phyloP scores from a whole-genome alignment of 164 flowering plant species.

The Dillenia suffruticosa region DNA sequence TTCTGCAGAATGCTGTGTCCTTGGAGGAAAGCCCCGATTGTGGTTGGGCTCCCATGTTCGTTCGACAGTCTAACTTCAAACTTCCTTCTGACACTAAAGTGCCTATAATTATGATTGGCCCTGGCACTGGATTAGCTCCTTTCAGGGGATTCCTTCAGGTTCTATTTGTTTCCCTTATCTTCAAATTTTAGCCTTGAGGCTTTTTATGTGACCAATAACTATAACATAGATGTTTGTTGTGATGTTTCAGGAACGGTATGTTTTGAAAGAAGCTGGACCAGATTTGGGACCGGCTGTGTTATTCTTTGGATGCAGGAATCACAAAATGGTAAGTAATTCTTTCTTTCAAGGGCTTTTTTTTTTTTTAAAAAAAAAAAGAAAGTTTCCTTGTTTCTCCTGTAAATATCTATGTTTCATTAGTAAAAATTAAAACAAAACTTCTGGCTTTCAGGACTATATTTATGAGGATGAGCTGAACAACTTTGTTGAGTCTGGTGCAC shows the following conservation, averaged over 20 bases:
- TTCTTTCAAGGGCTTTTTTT: no score
- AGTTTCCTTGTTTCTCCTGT: no score
- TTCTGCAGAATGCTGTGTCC: slow-evolving; percentile 64
- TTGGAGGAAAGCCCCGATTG: slow-evolving; percentile 59
- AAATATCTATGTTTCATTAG: no score
- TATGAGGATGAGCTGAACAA: slow-evolving; percentile 82
- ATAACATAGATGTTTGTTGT: not conserved
- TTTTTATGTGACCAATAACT: no score
- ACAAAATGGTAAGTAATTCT: slow-evolving; percentile 57
- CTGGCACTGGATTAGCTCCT: slow-evolving; percentile 99
- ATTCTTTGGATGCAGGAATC: slow-evolving; percentile 95
- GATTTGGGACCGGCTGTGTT: slow-evolving; percentile 71
- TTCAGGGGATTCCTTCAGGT: slow-evolving; percentile 99
- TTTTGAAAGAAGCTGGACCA: slow-evolving; percentile 73
- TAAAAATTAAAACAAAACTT: no score
- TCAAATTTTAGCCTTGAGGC: no score
- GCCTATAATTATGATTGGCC: slow-evolving; percentile 97
- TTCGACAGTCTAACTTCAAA: slow-evolving; percentile 88
- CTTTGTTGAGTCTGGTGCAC: slow-evolving; percentile 62
- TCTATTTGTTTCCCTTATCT: not conserved
- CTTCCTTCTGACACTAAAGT: slow-evolving; percentile 71
- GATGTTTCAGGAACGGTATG: slow-evolving; percentile 72
- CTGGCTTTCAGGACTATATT: slow-evolving; percentile 67
- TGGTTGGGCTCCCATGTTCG: slow-evolving; percentile 87
- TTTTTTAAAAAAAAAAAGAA: no score